phyloP scores from a whole-genome alignment of 2,329 filamentous ascomycete genomes.

The Ophiostoma triangulosporum region DNA sequence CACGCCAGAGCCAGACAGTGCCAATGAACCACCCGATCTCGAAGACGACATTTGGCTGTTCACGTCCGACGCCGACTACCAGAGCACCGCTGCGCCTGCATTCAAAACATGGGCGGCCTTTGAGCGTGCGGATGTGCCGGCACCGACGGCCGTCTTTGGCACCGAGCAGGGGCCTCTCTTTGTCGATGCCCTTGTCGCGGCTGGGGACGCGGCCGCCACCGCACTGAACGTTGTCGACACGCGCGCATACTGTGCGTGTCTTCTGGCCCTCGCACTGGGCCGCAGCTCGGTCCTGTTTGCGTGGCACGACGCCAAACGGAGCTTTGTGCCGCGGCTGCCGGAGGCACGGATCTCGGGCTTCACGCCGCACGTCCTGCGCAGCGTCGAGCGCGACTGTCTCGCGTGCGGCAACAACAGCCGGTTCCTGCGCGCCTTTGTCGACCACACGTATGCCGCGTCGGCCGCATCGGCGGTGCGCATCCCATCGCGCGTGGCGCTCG shows the following conservation, averaged over 20 bases:
- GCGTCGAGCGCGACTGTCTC: constrained; percentile 33
- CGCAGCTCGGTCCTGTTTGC: constrained; percentile 58
- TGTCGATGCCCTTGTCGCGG: constrained; percentile 49
- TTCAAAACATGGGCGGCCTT: constrained; percentile 63
- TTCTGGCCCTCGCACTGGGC: constrained; percentile 55
- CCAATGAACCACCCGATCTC: too few species aligned
- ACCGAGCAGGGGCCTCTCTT: constrained; percentile 53
- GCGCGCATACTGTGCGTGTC: constrained; percentile 37
- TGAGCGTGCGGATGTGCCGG: constrained; percentile 23
- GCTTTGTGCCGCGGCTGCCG: constrained; percentile 37
- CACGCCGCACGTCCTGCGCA: constrained; percentile 34
- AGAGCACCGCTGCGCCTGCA: constrained; percentile 19
- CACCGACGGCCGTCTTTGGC: constrained; percentile 38
- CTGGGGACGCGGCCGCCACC: constrained; percentile 5
- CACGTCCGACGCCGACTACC: constrained; percentile 21
- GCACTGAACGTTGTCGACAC: constrained; percentile 29
- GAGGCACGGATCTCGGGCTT: constrained; percentile 42
- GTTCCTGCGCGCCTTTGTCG: constrained; percentile 16
- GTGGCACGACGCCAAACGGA: constrained; percentile 38
- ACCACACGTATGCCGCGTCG: constrained; percentile 18
- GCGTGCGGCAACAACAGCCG: constrained; percentile 34
- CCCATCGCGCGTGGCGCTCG: constrained; percentile 38
- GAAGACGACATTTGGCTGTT: constrained; percentile 36
- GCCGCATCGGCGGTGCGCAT: constrained; percentile 22
- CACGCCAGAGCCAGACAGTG: background rate